Base-by-base conservation (phyloP, 1,284 basidiomycete genomes). In the Peniophora sp. region DNA sequence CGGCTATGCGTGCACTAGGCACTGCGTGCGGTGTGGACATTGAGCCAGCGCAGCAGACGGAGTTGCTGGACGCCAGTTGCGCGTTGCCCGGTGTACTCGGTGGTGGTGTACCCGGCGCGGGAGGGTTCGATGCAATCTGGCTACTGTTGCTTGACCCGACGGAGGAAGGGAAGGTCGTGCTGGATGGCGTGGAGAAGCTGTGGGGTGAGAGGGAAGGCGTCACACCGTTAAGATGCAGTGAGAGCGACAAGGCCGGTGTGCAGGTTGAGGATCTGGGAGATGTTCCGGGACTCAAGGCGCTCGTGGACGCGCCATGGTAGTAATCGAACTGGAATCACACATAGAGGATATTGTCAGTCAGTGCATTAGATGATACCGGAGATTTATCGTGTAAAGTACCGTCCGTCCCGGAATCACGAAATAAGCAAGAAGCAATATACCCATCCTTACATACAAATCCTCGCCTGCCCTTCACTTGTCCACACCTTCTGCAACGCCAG, bases 71-170 rank as follows among this genome's bases (percentile, higher is more conserved):
- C 62, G 74, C 76, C 6, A 96, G 92, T 57, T 73, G 87, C 23
- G 70, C 79, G 3, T 76, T 86, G 52, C 78, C 85, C 1, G 97
- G 96, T 41, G 85, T 98, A 2, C 75, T 99, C 32, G 94, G 92
- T 9, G 95, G 94, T 36, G 96, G 96, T 27, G 96, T 99, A 3
- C 97, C 97, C 1, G 96, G 96, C 53, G 95, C 97, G 24, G 97
- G 97, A 3, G 97, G 97, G 1, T 99, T 91, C 65, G 97, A 99
- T 64, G 97, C 97, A 1, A 80, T 99, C 50, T 99, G 93, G 88
- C 72, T 99, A 8, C 79, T 99, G 14, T 78, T 92, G 5, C 77
- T 87, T 57, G 85, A 91, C 50, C 81, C 69, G 5, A 71, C 70
- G 52, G 64, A 65, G 34, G 64, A 70, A 47, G 69, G 71, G 42